phyloP scores from a whole-genome alignment of 805 yeast genomes.

The Nakazawaea pomicola region DNA sequence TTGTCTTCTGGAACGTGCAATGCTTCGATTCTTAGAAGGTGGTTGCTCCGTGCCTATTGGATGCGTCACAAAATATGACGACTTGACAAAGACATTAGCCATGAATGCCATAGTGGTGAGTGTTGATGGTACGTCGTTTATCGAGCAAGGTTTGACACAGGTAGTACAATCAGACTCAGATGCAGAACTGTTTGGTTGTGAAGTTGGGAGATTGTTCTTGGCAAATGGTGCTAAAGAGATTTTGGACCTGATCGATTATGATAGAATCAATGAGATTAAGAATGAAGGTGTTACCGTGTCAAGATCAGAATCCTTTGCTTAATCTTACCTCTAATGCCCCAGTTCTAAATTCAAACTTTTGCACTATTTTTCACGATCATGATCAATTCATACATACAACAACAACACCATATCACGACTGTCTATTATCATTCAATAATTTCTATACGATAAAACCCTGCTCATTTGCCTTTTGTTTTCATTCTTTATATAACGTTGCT shows the following conservation, averaged over 20 bases:
- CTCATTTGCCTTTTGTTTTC: no score
- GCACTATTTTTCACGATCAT: background rate
- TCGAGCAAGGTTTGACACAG: constrained; percentile 46
- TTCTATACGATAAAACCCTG: no score
- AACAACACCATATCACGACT: no score
- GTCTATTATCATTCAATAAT: no score
- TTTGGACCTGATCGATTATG: constrained; percentile 73
- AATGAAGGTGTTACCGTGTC: constrained; percentile 24
- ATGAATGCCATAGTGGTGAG: constrained; percentile 74
- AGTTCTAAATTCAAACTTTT: no score
- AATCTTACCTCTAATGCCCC: background rate
- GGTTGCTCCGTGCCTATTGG: constrained; percentile 99
- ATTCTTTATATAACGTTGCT: no score
- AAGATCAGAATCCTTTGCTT: background rate
- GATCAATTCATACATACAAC: no score
- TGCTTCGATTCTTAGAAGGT: constrained; percentile 88
- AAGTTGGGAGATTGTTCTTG: constrained; percentile 62
- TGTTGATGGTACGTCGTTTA: constrained; percentile 73
- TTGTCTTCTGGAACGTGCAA: constrained; percentile 83
- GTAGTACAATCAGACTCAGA: constrained; percentile 45
- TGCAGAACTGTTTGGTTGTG: constrained; percentile 65
- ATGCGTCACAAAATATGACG: constrained; percentile 54
- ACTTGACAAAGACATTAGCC: constrained; percentile 35
- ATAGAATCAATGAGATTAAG: constrained; percentile 46
- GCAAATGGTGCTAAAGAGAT: constrained; percentile 79